Base-by-base conservation (phyloP, 352 stramenopile species). In the Poterioochromonas sp. region DNA sequence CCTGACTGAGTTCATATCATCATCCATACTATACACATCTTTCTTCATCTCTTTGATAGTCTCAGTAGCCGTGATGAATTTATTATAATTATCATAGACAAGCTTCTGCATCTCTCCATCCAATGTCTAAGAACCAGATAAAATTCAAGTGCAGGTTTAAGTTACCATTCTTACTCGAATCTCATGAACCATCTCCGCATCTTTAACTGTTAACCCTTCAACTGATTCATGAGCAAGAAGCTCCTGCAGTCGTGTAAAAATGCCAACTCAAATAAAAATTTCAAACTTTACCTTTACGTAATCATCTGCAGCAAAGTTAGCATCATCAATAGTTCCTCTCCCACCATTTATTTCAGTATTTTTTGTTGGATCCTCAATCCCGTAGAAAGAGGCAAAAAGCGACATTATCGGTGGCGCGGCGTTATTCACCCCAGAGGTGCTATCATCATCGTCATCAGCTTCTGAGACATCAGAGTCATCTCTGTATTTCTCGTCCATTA, bases 81-180 rank as follows among this genome's bases (percentile, higher is more conserved):
- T 98, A 85, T 94, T 97, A 88, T 99, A 99, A 85, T 99, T 99
- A 81, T 99, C 96, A 83, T 99, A 99, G 32, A 99, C 96, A 54
- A 99, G 87, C 84, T 97, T 98, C 86, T 99, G 96, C 95, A 99
- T 98, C 71, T 95, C 97, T 32, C 90, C 96, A 84, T 99, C 95
- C 26, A 99, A 87, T 44, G 93, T 91, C 80, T 96, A 39, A 12
- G 12, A 76, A 12, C 26, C 11, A 54, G 65, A 49, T 37, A 64
- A 18, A 12, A 37, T 32, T 64, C 8, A 37, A 3, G n/a, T 64
- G 8, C 8, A 47, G 51, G n/a, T 12, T 34, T 41, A 12, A 22
- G 32, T 70, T 49, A 18, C 22, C 20, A 34, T 2, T 32, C 8
- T 62, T 71, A 71, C 62, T n/a, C 62, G 15, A 54, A 74, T 74